phyloP scores from a whole-genome alignment of 257 asterid species.

The Lithospermum erythrorhizon region DNA sequence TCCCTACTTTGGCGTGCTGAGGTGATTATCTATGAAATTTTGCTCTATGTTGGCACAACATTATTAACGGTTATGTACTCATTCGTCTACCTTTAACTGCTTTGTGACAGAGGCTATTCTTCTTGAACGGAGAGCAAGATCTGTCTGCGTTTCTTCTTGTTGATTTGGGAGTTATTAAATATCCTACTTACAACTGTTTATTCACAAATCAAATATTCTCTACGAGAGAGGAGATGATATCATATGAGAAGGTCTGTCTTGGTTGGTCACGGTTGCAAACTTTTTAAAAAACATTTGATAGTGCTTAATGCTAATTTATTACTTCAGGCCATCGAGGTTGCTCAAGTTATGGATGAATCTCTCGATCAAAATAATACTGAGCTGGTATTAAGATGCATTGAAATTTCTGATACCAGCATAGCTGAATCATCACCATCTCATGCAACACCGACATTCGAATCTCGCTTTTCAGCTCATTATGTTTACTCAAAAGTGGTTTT shows the following conservation, averaged over 20 bases:
- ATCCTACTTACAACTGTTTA: conserved; percentile 76
- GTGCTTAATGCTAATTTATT: conserved; percentile 12
- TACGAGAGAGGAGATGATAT: conserved; percentile 52
- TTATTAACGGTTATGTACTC: background rate
- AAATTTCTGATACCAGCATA: conserved; percentile 43
- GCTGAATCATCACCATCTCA: conserved; percentile 29
- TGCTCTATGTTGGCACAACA: conserved; percentile 11
- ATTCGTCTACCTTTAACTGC: conserved; percentile 9
- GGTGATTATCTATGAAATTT: conserved; percentile 30
- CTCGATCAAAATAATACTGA: conserved; percentile 50
- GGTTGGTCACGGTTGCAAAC: background rate
- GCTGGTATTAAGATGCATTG: conserved; percentile 61
- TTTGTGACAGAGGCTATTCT: conserved; percentile 77
- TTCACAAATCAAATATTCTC: conserved; percentile 47
- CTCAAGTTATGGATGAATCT: conserved; percentile 77
- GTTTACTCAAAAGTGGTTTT: conserved; percentile 82
- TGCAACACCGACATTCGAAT: conserved; percentile 37
- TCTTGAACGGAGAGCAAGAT: conserved; percentile 92
- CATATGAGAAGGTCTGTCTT: conserved; percentile 72
- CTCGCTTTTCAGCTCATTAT: conserved; percentile 70
- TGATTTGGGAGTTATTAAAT: conserved; percentile 76
- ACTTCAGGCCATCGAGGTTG: conserved; percentile 74
- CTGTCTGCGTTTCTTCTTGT: conserved; percentile 81
- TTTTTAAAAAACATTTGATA: conserved; percentile 6
- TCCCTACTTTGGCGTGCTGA: conserved; percentile 90